A percentile compares a stretch with the other conserved stretches of the same genome.
phyloP scores from a whole-genome alignment of 257 asterid genomes.

The Solanum lycopersicoides region DNA sequence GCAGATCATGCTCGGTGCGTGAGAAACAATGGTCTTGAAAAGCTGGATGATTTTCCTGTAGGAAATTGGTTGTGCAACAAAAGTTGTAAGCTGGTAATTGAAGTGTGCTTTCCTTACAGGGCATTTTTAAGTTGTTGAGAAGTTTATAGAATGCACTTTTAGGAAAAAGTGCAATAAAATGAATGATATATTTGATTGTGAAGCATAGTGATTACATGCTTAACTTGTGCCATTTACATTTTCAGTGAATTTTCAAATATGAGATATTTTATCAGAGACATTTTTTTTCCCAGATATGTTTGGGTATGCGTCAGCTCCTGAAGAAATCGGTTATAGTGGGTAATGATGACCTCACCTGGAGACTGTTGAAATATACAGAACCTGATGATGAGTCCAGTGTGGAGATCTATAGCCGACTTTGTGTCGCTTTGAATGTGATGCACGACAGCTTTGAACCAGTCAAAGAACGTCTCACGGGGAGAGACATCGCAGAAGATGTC shows the following conservation, averaged over 20 bases:
- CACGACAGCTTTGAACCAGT: slow-evolving; percentile 87
- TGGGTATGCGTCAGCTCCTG: slow-evolving; percentile 3
- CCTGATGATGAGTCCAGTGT: slow-evolving; percentile 25
- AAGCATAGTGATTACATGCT: background rate
- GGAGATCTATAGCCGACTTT: slow-evolving; percentile 60
- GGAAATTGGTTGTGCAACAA: slow-evolving; percentile 64
- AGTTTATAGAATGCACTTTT: background rate
- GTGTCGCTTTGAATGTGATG: slow-evolving; percentile 70
- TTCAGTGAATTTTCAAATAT: background rate
- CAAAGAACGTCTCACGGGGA: slow-evolving; percentile 53
- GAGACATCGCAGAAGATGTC: slow-evolving; percentile 82
- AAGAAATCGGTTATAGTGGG: background rate
- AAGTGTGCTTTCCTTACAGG: background rate
- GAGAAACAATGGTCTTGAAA: slow-evolving; percentile 19
- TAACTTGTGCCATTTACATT: background rate
- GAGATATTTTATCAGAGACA: background rate
- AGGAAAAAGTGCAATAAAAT: background rate
- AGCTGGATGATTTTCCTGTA: slow-evolving; percentile 14
- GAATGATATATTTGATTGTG: background rate
- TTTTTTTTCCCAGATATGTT: slow-evolving; percentile 48
- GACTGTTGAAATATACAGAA: slow-evolving; percentile 31
- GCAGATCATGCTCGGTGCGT: slow-evolving; percentile 73
- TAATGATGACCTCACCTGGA: background rate
- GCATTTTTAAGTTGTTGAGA: background rate
- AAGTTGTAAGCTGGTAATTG: slow-evolving; percentile 59